Conservation (phyloP, 805 yeast species). For the Jamesozyma piceae region DNA sequence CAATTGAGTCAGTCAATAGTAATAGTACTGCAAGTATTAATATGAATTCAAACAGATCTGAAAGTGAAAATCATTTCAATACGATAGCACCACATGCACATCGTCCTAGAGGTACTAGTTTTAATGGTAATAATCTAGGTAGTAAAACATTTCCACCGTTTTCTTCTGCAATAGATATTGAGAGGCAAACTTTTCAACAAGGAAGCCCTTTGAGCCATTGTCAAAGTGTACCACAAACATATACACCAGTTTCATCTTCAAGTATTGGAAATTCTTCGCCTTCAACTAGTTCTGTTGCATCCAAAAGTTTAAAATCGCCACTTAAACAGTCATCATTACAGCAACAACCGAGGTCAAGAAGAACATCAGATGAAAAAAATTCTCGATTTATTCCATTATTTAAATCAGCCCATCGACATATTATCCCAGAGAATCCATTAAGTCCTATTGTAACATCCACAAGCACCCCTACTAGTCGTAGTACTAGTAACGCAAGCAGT, state of each 20-base stretch:
- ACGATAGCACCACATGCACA: neutral
- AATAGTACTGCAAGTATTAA: neutral
- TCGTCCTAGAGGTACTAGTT: too few relatives aligned
- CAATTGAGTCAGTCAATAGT: neutral
- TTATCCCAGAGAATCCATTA: neutral
- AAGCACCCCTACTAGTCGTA: neutral
- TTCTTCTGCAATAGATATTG: too few relatives aligned
- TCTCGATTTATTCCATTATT: constrained; percentile 4
- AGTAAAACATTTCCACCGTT: too few relatives aligned
- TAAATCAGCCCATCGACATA: neutral
- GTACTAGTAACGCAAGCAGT: neutral
- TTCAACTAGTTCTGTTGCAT: neutral
- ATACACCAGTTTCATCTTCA: too few relatives aligned
- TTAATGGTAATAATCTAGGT: too few relatives aligned
- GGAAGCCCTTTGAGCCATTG: too few relatives aligned
- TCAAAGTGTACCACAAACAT: too few relatives aligned
- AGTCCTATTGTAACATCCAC: neutral
- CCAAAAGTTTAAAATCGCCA: constrained; percentile 12
- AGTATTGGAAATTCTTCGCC: too few relatives aligned
- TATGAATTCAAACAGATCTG: too few relatives aligned
- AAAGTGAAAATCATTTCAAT: neutral
- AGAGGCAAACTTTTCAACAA: too few relatives aligned
- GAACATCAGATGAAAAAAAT: constrained; percentile 17
- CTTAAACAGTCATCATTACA: too few relatives aligned
- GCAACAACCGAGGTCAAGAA: constrained; percentile 13